A percentile compares a stretch with the other conserved stretches of the same genome.
phyloP scores from a whole-genome alignment of 192 early-diverging fungal species.

The Linnemannia schmuckeri region DNA sequence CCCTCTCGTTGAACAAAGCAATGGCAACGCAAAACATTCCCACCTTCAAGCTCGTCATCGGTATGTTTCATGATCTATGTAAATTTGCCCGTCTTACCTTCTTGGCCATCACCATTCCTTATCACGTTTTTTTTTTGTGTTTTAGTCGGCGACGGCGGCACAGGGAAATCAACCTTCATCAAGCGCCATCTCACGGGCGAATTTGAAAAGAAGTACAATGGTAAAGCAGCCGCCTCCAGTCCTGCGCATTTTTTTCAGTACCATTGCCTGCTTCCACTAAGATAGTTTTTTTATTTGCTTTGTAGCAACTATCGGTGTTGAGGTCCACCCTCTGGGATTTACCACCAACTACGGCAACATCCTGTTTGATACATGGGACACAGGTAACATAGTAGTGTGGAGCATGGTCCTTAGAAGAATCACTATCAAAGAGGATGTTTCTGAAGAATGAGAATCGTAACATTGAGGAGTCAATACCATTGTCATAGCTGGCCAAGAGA shows the following conservation, averaged over 20 bases:
- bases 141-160: conserved; percentile 97
- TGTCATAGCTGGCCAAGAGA: conserved; percentile 91
- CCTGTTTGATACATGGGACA: conserved; percentile 99
- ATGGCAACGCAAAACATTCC: not conserved
- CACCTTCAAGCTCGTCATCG: conserved; percentile 25
- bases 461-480: too few relatives aligned
- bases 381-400: conserved; percentile 39
- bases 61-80: not conserved
- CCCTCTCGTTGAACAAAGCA: not conserved
- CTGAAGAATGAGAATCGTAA: too few relatives aligned
- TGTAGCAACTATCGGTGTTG: conserved; percentile 97
- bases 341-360: conserved; percentile 97
- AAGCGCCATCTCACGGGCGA: conserved; percentile 99
- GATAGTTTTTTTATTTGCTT: conserved; percentile 4
- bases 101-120: too few relatives aligned
- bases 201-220: conserved; percentile 99
- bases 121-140: not conserved
- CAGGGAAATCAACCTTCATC: conserved; percentile 99
- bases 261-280: not conserved
- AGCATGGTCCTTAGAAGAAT: too few relatives aligned
- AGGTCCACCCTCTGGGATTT: conserved; percentile 97
- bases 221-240: conserved; percentile 58
- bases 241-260: not conserved
- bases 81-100: too few relatives aligned
- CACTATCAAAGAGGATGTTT: too few relatives aligned